Evolutionary conservation across 768 basidiomycete genomes (phyloP).

Genomic region (Psilocybe tampanensis): DNA sequence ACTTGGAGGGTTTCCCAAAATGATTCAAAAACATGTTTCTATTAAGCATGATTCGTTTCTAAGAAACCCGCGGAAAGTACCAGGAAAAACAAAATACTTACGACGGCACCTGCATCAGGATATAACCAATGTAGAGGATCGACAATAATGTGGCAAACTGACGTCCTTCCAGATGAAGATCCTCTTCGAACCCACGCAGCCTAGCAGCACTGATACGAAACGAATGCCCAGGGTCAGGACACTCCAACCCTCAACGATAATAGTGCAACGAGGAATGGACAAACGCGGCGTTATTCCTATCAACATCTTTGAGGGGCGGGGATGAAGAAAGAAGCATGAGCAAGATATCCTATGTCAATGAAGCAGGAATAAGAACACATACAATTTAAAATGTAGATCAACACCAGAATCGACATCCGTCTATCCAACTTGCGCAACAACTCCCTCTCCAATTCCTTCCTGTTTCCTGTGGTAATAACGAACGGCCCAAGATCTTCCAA

Average conservation of each 20-base stretch:
- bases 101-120: conserved; percentile 82
- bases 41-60: not conserved
- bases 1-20: conserved; percentile 68
- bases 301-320: conserved; percentile 66
- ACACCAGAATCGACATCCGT: conserved; percentile 55
- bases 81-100: conserved; percentile 35
- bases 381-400: conserved; percentile 59
- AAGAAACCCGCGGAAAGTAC: not conserved
- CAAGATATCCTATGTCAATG: not conserved
- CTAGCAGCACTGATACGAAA: conserved; percentile 59
- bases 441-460: conserved; percentile 48
- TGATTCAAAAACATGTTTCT: conserved; percentile 80
- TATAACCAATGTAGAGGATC: conserved; percentile 73
- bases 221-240: not conserved
- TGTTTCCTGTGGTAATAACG: conserved; percentile 28
- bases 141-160: conserved; percentile 72
- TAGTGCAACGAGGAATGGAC: conserved; percentile 2
- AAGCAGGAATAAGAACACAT: conserved; percentile 15
- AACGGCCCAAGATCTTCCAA: not conserved
- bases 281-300: conserved; percentile 76
- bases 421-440: conserved; percentile 59
- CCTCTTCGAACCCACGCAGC: conserved; percentile 69
- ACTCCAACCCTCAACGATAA: not conserved
- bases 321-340: not conserved
- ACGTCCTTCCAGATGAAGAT: conserved; percentile 56